phyloP scores from a whole-genome alignment of 192 early-diverging fungal species.

The Coemansia umbellata region DNA sequence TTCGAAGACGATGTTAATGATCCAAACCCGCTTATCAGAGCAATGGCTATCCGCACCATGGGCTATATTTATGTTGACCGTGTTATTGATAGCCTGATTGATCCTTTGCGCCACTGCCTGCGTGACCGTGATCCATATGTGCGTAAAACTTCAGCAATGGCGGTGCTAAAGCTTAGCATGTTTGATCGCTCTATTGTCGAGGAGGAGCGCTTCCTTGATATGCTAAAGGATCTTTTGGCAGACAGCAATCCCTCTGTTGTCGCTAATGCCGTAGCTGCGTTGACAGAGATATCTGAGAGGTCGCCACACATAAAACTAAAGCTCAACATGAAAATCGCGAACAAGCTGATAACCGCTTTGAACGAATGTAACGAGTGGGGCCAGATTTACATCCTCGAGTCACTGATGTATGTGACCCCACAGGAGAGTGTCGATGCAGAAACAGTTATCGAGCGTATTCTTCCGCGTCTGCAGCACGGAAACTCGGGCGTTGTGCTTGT shows the following conservation, averaged over 20 bases:
- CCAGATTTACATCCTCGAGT: conserved; percentile 90
- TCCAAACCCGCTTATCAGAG: conserved; percentile 89
- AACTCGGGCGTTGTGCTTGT: conserved; percentile 89
- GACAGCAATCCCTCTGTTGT: conserved; percentile 95
- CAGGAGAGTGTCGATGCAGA: conserved; percentile 87
- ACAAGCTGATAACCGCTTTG: conserved; percentile 86
- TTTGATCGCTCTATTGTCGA: conserved; percentile 82
- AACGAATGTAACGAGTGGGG: conserved; percentile 99
- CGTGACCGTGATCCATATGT: conserved; percentile 96
- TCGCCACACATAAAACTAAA: conserved; percentile 81
- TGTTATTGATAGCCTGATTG: conserved; percentile 89
- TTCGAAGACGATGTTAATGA: conserved; percentile 98
- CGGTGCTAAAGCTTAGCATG: conserved; percentile 91
- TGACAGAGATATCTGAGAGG: conserved; percentile 91
- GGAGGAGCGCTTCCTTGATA: conserved; percentile 85
- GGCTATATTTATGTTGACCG: conserved; percentile 94
- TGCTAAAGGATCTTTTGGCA: conserved; percentile 76
- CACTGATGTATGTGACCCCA: conserved; percentile 86
- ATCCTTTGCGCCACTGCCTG: conserved; percentile 87
- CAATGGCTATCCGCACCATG: conserved; percentile 97
- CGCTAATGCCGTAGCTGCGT: conserved; percentile 89
- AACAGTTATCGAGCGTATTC: conserved; percentile 82
- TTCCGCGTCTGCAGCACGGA: conserved; percentile 89
- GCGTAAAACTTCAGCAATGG: conserved; percentile 90
- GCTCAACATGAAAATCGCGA: conserved; percentile 81